Percentiles rank a stretch among this genome's conserved stretches.
Evolutionary conservation across 768 basidiomycete genomes (phyloP).

Genomic region (Polyporus arcularius): DNA sequence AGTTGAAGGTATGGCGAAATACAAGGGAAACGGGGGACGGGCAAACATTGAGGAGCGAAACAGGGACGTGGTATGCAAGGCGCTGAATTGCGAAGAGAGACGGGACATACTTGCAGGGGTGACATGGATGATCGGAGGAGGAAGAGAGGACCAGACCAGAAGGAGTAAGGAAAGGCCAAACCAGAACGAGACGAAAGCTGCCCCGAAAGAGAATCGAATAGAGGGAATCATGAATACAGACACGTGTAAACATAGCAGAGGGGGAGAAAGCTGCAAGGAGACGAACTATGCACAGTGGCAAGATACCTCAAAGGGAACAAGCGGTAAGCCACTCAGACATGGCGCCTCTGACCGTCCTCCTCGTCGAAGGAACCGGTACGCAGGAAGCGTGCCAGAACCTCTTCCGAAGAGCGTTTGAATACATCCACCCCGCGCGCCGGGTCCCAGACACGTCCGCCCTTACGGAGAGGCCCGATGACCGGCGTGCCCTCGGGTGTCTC

Average conservation of each 20-base stretch:
- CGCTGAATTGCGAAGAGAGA: no score
- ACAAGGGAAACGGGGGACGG: not conserved
- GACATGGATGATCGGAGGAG: not conserved
- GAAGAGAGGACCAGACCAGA: not conserved
- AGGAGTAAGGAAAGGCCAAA: not conserved
- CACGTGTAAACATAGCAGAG: conserved; percentile 9
- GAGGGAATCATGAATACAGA: conserved; percentile 15
- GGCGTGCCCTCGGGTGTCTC: conserved; percentile 38
- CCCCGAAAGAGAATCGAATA: not conserved
- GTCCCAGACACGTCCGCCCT: conserved; percentile 73
- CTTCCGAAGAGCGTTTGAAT: conserved; percentile 86
- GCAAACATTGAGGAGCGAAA: not conserved
- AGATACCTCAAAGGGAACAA: not conserved
- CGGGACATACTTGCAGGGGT: not conserved
- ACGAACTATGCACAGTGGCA: no score
- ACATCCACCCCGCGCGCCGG: conserved; percentile 82
- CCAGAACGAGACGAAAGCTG: not conserved
- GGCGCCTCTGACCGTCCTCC: conserved; percentile 33
- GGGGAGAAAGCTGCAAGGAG: not conserved
- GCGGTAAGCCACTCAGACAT: conserved; percentile 9
- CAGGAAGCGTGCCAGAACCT: conserved; percentile 82
- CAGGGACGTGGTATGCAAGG: not conserved
- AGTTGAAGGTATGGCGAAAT: conserved; percentile 15
- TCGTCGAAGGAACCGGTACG: conserved; percentile 76
- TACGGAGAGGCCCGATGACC: conserved; percentile 31